Evolutionary conservation across 2,329 filamentous ascomycete genomes (phyloP).

Genomic region (Aspergillus sp.): DNA sequence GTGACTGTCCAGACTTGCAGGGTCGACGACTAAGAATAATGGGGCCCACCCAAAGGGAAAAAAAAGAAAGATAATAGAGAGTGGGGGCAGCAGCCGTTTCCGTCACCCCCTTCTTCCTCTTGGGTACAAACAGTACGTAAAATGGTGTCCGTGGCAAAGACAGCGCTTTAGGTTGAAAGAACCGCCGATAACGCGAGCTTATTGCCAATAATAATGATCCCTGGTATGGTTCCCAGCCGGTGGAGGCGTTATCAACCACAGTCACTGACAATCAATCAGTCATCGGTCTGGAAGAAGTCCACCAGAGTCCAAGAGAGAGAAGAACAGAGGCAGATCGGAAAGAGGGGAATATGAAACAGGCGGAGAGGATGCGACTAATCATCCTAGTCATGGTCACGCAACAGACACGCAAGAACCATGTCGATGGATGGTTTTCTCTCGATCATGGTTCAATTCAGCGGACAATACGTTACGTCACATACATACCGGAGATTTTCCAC

Average conservation of each 20-base stretch:
- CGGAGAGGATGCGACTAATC: neutral
- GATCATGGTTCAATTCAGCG: no score
- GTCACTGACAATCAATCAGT: no score
- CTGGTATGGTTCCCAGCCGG: no score
- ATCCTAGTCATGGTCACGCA: neutral
- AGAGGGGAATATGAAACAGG: neutral
- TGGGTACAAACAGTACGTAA: neutral
- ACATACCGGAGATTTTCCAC: conserved; percentile 4
- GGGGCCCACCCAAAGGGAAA: conserved; percentile 31
- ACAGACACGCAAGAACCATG: no score
- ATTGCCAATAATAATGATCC: no score
- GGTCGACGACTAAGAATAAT: conserved; percentile 44
- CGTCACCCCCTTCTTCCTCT: conserved; percentile 16
- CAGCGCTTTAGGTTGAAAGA: conserved; percentile 3
- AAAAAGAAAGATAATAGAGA: conserved; percentile 10
- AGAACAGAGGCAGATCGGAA: no score
- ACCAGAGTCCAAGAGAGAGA: neutral
- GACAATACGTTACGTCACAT: conserved; percentile 4
- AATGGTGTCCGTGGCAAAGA: conserved; percentile 21
- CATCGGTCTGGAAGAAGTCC: no score
- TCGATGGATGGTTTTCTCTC: no score
- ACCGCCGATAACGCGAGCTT: conserved; percentile 7
- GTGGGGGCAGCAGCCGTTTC: conserved; percentile 27
- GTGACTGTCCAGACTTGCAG: conserved; percentile 44
- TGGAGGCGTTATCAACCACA: neutral